A percentile compares a stretch with the other conserved stretches of the same genome.
Conservation (phyloP, 1,284 basidiomycete species). For the Abortiporus biennis region DNA sequence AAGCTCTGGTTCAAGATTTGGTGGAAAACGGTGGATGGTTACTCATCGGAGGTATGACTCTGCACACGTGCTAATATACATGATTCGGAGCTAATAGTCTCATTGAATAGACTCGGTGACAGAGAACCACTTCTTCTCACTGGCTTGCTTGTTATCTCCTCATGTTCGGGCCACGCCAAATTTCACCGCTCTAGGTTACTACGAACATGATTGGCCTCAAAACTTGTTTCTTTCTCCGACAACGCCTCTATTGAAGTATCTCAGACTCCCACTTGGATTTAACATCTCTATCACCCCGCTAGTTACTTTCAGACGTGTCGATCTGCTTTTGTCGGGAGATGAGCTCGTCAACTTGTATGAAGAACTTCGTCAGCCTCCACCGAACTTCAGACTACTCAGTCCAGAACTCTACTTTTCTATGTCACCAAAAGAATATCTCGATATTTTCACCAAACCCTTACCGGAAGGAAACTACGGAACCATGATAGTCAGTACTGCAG, state of each 20-base stretch:
- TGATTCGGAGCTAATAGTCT: background rate
- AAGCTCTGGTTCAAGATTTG: conserved; percentile 42
- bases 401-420: conserved; percentile 48
- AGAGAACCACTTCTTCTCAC: conserved; percentile 64
- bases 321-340: conserved; percentile 43
- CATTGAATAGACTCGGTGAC: conserved; percentile 47
- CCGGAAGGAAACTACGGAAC: conserved; percentile 50
- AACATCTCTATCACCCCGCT: conserved; percentile 50
- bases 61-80: background rate
- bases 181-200: conserved; percentile 44
- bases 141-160: conserved; percentile 57
- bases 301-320: conserved; percentile 55
- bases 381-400: conserved; percentile 37
- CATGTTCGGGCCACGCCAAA: conserved; percentile 59
- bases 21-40: conserved; percentile 68
- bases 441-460: conserved; percentile 38
- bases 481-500: conserved; percentile 54
- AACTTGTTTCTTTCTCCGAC: conserved; percentile 49
- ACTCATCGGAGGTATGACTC: conserved; percentile 46
- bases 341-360: conserved; percentile 44
- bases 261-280: conserved; percentile 44
- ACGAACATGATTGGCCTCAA: conserved; percentile 58
- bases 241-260: conserved; percentile 36
- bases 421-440: conserved; percentile 45
- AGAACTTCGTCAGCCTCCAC: conserved; percentile 12